Base-by-base conservation (phyloP, 2,329 filamentous ascomycete species). In the Pseudogymnoascus sp. region DNA sequence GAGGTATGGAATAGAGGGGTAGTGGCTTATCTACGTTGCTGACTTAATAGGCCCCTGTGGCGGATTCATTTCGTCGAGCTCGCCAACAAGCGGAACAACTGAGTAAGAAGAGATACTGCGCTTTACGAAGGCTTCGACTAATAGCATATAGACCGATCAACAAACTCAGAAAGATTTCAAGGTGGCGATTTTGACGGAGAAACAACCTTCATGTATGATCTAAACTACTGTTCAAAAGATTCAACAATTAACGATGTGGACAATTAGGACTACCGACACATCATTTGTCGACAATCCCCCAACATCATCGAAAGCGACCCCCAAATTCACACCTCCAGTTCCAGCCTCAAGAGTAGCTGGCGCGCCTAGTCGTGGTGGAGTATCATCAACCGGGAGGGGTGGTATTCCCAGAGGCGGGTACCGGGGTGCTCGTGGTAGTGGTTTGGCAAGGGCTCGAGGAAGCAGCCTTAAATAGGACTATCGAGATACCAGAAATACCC, bases 271-370 rank as follows among this genome's bases (percentile, higher is more conserved):
- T 23, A 96, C 91, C 9, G 92, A 96, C 72, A 95, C 89, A 5
- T 91, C 90, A 1, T 97, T 96, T 71, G 85, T 96, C 62, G 91
- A 96, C 35, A 90, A 96, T 69, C 92, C 92, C 6, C 75, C 82
- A 1, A 77, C 78, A n/a, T 76, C 82, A 12, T 79, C 80, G 23
- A 84, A 79, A 68, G 73, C 80, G 25, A 76, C 76, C 4, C 73
- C 77, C 6, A 82, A 77, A 64, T 71, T 69, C 55, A 63, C 70
- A 28, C 72, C 69, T 39, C 71, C 72, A 16, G 71, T 67, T 59
- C 70, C 69, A 64, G 63, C 70, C 42, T 69, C 70, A 35, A 65
- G 69, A 38, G 68, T 66, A 68, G 66, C 63, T 36, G 66, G 67
- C 30, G 61, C 62, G 23, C 39, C 62, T 61, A 61, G 65, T 62